Evolutionary conservation across 345 rosid species (phyloP).

Genomic region (Euphorbia pulcherrima): DNA sequence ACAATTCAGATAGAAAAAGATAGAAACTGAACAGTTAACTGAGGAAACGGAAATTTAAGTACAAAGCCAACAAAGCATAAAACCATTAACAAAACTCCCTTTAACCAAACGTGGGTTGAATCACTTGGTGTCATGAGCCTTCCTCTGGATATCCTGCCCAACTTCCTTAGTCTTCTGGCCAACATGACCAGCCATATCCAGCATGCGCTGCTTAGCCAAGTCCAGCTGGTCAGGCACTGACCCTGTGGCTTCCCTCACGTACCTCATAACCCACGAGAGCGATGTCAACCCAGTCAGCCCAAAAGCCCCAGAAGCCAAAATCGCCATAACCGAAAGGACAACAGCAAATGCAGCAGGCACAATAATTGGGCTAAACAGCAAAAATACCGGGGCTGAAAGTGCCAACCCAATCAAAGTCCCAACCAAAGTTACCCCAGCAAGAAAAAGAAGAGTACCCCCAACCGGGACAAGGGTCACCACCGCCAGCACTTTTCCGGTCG

Average conservation of each 20-base stretch:
- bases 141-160: constrained; percentile 42
- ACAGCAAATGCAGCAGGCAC: constrained; percentile 52
- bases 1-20: constrained; percentile 1
- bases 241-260: constrained; percentile 22
- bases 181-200: constrained; percentile 37
- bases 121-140: constrained; percentile 35
- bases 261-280: constrained; percentile 43
- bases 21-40: constrained; percentile 7
- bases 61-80: background rate
- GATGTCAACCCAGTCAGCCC: constrained; percentile 50
- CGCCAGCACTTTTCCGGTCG: constrained; percentile 43
- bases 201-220: constrained; percentile 41
- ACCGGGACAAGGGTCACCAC: constrained; percentile 39
- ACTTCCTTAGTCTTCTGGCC: constrained; percentile 51
- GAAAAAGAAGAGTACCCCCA: constrained; percentile 38
- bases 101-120: background rate
- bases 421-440: constrained; percentile 42
- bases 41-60: background rate
- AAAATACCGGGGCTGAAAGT: constrained; percentile 40
- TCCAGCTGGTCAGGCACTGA: constrained; percentile 37
- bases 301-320: constrained; percentile 43
- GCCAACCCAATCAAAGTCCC: constrained; percentile 42
- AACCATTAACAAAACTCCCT: background rate
- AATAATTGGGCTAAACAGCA: constrained; percentile 56
- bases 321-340: constrained; percentile 36